Base-by-base conservation (phyloP, 1,284 basidiomycete genomes). In the Malassezia sympodialis region DNA sequence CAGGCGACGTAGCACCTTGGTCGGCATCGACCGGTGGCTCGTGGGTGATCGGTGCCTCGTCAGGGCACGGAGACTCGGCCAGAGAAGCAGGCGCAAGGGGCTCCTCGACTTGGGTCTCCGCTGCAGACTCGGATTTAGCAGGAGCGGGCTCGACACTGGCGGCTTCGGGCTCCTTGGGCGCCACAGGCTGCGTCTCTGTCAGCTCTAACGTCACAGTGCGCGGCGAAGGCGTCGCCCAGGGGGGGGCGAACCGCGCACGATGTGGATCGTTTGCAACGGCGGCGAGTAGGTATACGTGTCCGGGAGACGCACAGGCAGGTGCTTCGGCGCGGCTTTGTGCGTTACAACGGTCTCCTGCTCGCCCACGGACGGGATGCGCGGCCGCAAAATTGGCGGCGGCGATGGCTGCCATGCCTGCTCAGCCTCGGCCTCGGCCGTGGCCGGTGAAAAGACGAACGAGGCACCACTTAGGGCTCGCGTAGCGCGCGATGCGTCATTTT, bases 181-280 rank as follows among this genome's bases (percentile, higher is more conserved):
- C 26, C 15, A 15, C 24, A 7, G 24, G 24, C 12, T 28, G 17
- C 30, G 27, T 17, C 27, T 11, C 26, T 7, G 3, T 7, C 27
- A 14, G 43, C 43, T 11, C 43, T 6, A 41, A 23, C 17, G 15
- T 41, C 44, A 12, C 30, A 8, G 28, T 23, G 30, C 30, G 46
- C 8, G 46, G 34, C 46, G 34, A 49, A 8, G 24, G 21, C 15
- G 15, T 49, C 5, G 46, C 46, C 46, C 46, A 49, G 4, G 46
- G 19, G 12, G 46, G 4, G 46, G 46, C 24, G 46, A 49, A 21
- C 46, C 46, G 39, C 46, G 46, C 34, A 49, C 46, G 21, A 49
- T 49, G 19, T 49, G 46, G 30, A 49, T 49, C 17, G 46, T 31
- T 23, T 49, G 32, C 27, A 49, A 23, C 6, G 44, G 44, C 17